phyloP scores from a whole-genome alignment of 768 basidiomycete species.

The Termitomyces sp. region DNA sequence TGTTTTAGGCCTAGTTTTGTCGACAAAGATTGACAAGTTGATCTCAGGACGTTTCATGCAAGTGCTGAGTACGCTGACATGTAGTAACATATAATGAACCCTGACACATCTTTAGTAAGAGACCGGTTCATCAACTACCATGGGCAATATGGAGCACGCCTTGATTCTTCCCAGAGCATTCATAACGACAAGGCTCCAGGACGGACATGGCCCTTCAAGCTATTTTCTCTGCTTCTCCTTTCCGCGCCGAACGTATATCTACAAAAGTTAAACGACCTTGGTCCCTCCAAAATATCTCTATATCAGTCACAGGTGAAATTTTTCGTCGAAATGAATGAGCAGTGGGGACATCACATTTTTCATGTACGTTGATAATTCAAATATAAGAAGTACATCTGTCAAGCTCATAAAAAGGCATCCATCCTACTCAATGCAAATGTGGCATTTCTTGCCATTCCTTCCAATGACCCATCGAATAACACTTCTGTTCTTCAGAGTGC shows the following conservation, averaged over 20 bases:
- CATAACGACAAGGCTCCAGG: constrained; percentile 15
- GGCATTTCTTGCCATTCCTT: constrained; percentile 36
- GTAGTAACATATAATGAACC: too few relatives aligned
- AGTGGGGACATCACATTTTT: constrained; percentile 37
- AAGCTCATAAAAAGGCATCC: constrained; percentile 36
- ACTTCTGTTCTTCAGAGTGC: constrained; percentile 1
- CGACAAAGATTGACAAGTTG: too few relatives aligned
- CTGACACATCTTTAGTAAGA: neutral
- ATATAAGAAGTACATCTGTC: neutral
- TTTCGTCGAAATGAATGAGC: constrained; percentile 26
- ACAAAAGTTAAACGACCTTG: constrained; percentile 29
- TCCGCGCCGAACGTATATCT: constrained; percentile 38
- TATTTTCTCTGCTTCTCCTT: constrained; percentile 37
- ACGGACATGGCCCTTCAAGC: constrained; percentile 25
- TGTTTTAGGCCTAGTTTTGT: too few relatives aligned
- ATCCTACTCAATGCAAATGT: constrained; percentile 45
- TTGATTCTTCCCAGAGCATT: constrained; percentile 27
- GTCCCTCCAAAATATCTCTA: too few relatives aligned
- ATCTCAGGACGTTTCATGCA: constrained; percentile 15
- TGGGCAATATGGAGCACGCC: constrained; percentile 37
- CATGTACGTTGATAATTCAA: constrained; percentile 24
- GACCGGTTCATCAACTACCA: constrained; percentile 33
- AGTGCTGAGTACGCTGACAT: neutral
- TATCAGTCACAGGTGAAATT: too few relatives aligned
- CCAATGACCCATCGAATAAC: constrained; percentile 30